phyloP scores from a whole-genome alignment of 2,329 filamentous ascomycete genomes.

The Passalora sequoiae region DNA sequence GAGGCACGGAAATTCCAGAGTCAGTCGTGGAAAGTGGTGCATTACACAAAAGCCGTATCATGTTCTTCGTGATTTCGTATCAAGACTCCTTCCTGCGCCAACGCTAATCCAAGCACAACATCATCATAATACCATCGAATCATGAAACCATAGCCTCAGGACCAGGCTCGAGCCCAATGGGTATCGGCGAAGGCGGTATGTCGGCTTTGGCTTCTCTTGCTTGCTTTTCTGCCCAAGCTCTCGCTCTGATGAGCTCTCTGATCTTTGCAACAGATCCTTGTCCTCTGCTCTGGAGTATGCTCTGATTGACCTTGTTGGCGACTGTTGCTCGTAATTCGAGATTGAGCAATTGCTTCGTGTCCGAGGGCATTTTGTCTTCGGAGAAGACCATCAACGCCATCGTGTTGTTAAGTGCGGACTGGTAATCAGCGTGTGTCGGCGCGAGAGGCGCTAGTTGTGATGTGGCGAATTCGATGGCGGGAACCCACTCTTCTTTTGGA shows the following conservation, averaged over 20 bases:
- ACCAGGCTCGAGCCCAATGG: slow-evolving; percentile 38
- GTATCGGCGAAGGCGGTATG: slow-evolving; percentile 37
- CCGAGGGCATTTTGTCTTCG: slow-evolving; percentile 69
- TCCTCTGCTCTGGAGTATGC: slow-evolving; percentile 70
- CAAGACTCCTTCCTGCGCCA: slow-evolving; percentile 20
- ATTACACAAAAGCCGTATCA: no score
- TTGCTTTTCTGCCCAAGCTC: slow-evolving; percentile 75
- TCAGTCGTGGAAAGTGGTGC: no score
- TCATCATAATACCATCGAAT: slow-evolving; percentile 11
- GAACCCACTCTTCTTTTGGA: slow-evolving; percentile 67
- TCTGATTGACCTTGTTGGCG: slow-evolving; percentile 84
- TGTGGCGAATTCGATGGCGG: slow-evolving; percentile 81
- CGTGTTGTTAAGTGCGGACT: slow-evolving; percentile 82
- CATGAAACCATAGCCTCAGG: slow-evolving; percentile 24
- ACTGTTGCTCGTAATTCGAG: slow-evolving; percentile 74
- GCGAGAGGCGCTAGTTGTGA: slow-evolving; percentile 82
- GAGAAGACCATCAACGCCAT: slow-evolving; percentile 90
- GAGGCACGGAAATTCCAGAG: no score
- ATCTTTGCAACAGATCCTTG: slow-evolving; percentile 75
- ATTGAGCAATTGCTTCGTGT: slow-evolving; percentile 70
- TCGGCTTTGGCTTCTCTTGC: slow-evolving; percentile 43
- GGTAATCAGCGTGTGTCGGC: slow-evolving; percentile 71
- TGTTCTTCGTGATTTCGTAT: slow-evolving; percentile 3
- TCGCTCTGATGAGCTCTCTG: slow-evolving; percentile 70
- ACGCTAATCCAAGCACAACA: slow-evolving; percentile 18